Conservation (phyloP, 1,284 basidiomycete genomes). For the Puccinia polysora region DNA sequence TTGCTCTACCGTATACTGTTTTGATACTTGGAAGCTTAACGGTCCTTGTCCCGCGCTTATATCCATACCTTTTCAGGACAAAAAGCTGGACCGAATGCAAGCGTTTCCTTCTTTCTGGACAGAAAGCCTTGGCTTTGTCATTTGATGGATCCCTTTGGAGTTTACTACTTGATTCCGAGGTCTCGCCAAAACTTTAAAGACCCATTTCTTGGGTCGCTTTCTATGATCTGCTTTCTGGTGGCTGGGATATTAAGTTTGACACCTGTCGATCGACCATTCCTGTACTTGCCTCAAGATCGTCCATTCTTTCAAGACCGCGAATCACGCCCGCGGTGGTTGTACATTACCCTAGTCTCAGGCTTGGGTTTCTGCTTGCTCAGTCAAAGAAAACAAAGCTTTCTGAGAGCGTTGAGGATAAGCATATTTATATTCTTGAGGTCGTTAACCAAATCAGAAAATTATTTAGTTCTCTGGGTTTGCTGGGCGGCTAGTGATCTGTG, state of each 20-base stretch:
- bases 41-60: not conserved
- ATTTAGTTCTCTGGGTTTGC: slow-evolving; percentile 24
- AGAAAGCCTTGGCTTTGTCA: slow-evolving; percentile 25
- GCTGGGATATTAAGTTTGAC: slow-evolving; percentile 23
- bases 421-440: slow-evolving; percentile 18
- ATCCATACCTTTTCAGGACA: slow-evolving; percentile 20
- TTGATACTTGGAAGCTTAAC: not conserved
- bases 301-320: not conserved
- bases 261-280: slow-evolving; percentile 19
- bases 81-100: slow-evolving; percentile 9
- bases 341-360: slow-evolving; percentile 8
- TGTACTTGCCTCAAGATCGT: not conserved
- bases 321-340: slow-evolving; percentile 6
- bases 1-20: not conserved
- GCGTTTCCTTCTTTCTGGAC: slow-evolving; percentile 1
- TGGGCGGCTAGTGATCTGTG: slow-evolving; percentile 3
- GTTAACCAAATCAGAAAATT: slow-evolving; percentile 20
- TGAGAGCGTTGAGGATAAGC: not conserved
- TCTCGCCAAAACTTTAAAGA: not conserved
- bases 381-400: not conserved
- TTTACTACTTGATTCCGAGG: slow-evolving; percentile 1
- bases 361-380: not conserved
- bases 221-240: not conserved
- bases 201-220: not conserved
- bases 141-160: slow-evolving; percentile 11